Conservation (phyloP, 2,329 filamentous ascomycete species). For the Penicillium crustosum region DNA sequence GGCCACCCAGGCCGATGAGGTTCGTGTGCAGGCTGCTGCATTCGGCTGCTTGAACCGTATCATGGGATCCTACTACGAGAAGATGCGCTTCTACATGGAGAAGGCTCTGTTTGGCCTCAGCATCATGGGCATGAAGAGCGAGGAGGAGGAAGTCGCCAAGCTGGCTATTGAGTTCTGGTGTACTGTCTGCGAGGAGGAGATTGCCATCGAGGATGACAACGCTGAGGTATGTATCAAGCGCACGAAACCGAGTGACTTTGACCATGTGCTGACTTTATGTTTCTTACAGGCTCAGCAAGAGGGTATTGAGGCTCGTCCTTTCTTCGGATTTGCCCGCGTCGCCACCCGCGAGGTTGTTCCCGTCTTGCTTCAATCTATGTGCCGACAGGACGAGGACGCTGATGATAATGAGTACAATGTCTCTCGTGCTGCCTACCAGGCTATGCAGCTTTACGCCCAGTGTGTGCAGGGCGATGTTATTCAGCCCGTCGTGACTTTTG, state of each 20-base stretch:
- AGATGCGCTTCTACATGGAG: slow-evolving; percentile 99
- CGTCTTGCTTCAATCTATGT: slow-evolving; percentile 81
- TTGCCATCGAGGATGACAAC: slow-evolving; percentile 97
- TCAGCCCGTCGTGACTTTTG: slow-evolving; percentile 81
- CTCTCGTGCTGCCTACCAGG: slow-evolving; percentile 92
- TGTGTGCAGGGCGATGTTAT: slow-evolving; percentile 84
- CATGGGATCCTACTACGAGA: slow-evolving; percentile 98
- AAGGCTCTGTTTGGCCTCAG: slow-evolving; percentile 97
- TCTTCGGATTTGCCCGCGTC: slow-evolving; percentile 93
- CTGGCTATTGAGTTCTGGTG: slow-evolving; percentile 99
- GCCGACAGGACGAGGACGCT: slow-evolving; percentile 97
- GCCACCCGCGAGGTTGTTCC: slow-evolving; percentile 93
- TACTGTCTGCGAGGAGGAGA: slow-evolving; percentile 99
- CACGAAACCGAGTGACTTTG: not conserved
- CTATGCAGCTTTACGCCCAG: slow-evolving; percentile 90
- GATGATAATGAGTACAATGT: slow-evolving; percentile 97
- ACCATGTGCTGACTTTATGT: not conserved
- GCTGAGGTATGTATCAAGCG: slow-evolving; percentile 58
- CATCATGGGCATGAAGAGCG: slow-evolving; percentile 97
- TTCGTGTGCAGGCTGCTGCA: slow-evolving; percentile 88
- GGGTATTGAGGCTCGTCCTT: slow-evolving; percentile 79
- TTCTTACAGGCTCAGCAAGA: slow-evolving; percentile 60
- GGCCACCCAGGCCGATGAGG: slow-evolving; percentile 90
- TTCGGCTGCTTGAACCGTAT: slow-evolving; percentile 98
- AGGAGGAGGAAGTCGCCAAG: slow-evolving; percentile 97